Base-by-base conservation (phyloP, 768 basidiomycete species). In the Lactarius vividus region DNA sequence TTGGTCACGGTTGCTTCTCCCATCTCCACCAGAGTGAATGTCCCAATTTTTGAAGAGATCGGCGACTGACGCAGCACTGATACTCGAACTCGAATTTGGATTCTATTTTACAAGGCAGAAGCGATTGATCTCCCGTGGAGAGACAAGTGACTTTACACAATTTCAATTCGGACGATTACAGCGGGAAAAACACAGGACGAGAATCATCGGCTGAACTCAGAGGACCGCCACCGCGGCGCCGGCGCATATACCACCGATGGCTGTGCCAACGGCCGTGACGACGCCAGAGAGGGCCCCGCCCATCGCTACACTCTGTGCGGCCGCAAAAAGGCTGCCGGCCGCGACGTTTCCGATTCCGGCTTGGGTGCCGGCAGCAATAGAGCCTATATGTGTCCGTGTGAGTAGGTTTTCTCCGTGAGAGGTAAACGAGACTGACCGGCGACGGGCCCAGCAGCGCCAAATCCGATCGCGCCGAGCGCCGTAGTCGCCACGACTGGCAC, bases 251-350 rank as follows among this genome's bases (percentile, higher is more conserved):
- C 46, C 23, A 18, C 46, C 46, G 11, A 49, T 13, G 23, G 46
- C 23, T 6, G 57, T 46, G 1, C 29, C 26, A 8, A 26, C 18
- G 20, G 18, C 29, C 4, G n/a, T 29, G 20, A 57, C 33, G 11
- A 26, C 53, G 13, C 31, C 40, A 31, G 37, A n/a, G 9, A 7
- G 7, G 16, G 33, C n/a, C 2, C 56, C 29, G 3, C 49, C 39
- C 49, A 59, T 59, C 4, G 46, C 53, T 29, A 35, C 26, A 29
- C 66, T 67, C 62, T 67, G 62, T 3, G 39, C 57, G 3, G 29
- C 9, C 11, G 57, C 40, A 29, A 64, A 44, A 2, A 54, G 3
- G 29, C 46, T 59, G 4, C 52, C 40, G 4, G 46, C 23, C 1
- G 28, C 52, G 8, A 64, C 57, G 6, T 54, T 54, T 20, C 62